Evolutionary conservation across 2,329 filamentous ascomycete genomes (phyloP).

Genomic region (Penicillium sp.): DNA sequence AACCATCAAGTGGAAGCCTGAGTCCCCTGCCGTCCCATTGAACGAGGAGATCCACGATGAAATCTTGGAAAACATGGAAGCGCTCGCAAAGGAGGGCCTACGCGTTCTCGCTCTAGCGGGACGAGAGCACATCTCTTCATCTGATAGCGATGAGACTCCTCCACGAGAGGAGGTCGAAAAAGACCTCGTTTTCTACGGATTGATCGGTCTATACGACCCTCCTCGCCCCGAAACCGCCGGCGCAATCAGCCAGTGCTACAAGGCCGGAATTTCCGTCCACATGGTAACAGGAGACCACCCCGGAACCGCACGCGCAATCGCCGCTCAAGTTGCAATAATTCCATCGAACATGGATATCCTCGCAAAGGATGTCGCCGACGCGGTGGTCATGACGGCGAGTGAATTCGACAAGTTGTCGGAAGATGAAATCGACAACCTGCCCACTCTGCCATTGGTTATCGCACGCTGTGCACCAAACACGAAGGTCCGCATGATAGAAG

Average conservation of each 20-base stretch:
- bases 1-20: slow-evolving; percentile 47
- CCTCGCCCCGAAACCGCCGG: slow-evolving; percentile 76
- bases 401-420: slow-evolving; percentile 78
- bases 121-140: slow-evolving; percentile 19
- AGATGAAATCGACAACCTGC: slow-evolving; percentile 65
- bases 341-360: slow-evolving; percentile 61
- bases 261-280: slow-evolving; percentile 74
- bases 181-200: slow-evolving; percentile 71
- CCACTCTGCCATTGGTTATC: slow-evolving; percentile 57
- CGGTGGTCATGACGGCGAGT: slow-evolving; percentile 71
- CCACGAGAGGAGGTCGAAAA: slow-evolving; percentile 64
- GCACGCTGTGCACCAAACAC: slow-evolving; percentile 59
- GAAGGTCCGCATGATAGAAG: slow-evolving; percentile 85
- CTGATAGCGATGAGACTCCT: slow-evolving; percentile 19
- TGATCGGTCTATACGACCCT: slow-evolving; percentile 83
- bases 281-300: slow-evolving; percentile 85
- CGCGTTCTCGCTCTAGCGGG: slow-evolving; percentile 68
- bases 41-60: slow-evolving; percentile 55
- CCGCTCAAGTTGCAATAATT: slow-evolving; percentile 75
- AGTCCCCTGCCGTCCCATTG: slow-evolving; percentile 43
- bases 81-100: slow-evolving; percentile 64
- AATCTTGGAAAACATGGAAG: slow-evolving; percentile 68
- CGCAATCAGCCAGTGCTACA: slow-evolving; percentile 68
- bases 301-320: slow-evolving; percentile 75
- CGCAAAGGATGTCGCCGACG: slow-evolving; percentile 61